Percentiles rank a stretch among this genome's conserved stretches.
These are phyloP conservation scores for Elaeagnus macrophylla DNA, from an alignment of 306 rosid genomes.

Conservation along the genomic window DNA sequence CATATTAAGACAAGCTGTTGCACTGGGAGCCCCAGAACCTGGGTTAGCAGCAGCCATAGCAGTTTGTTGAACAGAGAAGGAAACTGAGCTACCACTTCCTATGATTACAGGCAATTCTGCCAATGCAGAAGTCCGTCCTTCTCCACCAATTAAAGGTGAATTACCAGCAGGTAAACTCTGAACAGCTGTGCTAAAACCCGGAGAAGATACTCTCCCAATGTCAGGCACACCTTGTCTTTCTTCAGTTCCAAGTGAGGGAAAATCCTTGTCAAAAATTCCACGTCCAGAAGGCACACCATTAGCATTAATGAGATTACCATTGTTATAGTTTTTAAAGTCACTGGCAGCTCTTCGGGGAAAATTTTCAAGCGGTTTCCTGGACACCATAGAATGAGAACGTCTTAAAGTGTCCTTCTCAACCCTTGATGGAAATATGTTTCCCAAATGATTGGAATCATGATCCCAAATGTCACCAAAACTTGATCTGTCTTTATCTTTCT, in stretches of 20 bases:
- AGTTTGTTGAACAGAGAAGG: slow-evolving; percentile 48
- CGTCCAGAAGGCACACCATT: slow-evolving; percentile 55
- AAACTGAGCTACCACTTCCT: slow-evolving; percentile 55
- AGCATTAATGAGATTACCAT: slow-evolving; percentile 37
- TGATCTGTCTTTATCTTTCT: slow-evolving; percentile 81
- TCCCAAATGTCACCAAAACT: slow-evolving; percentile 71
- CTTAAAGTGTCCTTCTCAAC: slow-evolving; percentile 67
- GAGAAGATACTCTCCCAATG: slow-evolving; percentile 75
- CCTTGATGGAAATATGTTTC: slow-evolving; percentile 53
- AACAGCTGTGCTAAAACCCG: slow-evolving; percentile 64
- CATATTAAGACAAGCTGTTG: slow-evolving; percentile 80
- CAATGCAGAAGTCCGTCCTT: slow-evolving; percentile 93
- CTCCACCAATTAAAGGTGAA: slow-evolving; percentile 85
- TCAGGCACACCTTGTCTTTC: slow-evolving; percentile 68
- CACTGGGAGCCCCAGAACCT: slow-evolving; percentile 36
- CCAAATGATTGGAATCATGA: slow-evolving; percentile 58
- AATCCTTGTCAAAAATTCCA: slow-evolving; percentile 75
- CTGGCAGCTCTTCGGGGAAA: slow-evolving; percentile 36
- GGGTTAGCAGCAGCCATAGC: slow-evolving; percentile 31
- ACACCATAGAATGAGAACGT: slow-evolving; percentile 77
- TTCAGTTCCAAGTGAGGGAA: slow-evolving; percentile 89
- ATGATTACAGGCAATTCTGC: slow-evolving; percentile 66
- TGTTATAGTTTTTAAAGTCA: slow-evolving; percentile 48
- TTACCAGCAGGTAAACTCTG: slow-evolving; percentile 70
- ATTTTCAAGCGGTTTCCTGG: slow-evolving; percentile 63